Percentiles rank a stretch among this genome's conserved stretches.
These are phyloP conservation scores for Cryphonectria nitschkei DNA, from an alignment of 2,329 filamentous ascomycete species.

Conservation along the genomic window DNA sequence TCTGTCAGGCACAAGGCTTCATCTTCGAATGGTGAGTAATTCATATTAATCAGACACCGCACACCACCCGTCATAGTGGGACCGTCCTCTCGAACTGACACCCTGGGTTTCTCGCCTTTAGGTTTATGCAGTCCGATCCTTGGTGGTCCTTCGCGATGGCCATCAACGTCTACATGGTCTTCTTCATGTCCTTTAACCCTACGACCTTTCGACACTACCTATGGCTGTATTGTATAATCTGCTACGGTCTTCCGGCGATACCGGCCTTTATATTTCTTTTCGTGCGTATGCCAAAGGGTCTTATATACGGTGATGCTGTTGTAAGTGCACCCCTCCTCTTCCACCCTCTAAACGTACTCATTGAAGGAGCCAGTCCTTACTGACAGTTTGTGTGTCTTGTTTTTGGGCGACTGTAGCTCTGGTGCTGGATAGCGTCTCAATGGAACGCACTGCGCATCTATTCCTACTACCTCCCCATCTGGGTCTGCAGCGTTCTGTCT, in stretches of 20 bases:
- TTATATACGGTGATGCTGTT: conserved; percentile 60
- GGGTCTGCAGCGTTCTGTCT: conserved; percentile 61
- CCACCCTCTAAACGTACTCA: not conserved
- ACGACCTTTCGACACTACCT: conserved; percentile 74
- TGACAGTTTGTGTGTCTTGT: not conserved
- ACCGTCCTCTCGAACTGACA: not conserved
- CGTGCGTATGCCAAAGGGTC: conserved; percentile 45
- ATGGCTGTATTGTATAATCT: conserved; percentile 70
- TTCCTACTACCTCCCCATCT: conserved; percentile 65
- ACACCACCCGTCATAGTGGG: not conserved
- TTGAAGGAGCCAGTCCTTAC: conserved; percentile 5
- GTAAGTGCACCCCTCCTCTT: conserved; percentile 43
- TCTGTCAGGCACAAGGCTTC: conserved; percentile 67
- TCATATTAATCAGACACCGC: not conserved
- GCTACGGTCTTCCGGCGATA: conserved; percentile 72
- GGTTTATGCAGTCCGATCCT: conserved; percentile 78
- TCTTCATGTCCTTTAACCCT: conserved; percentile 62
- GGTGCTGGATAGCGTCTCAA: conserved; percentile 62
- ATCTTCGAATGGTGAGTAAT: conserved; percentile 67
- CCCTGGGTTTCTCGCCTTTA: conserved; percentile 37
- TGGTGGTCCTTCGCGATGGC: conserved; percentile 84
- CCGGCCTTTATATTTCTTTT: conserved; percentile 70
- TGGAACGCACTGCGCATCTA: conserved; percentile 63
- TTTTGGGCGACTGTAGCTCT: conserved; percentile 48
- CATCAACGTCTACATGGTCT: conserved; percentile 75